Evolutionary conservation across 768 basidiomycete species (phyloP).

Genomic region (Trichaptum fuscoviolaceum): DNA sequence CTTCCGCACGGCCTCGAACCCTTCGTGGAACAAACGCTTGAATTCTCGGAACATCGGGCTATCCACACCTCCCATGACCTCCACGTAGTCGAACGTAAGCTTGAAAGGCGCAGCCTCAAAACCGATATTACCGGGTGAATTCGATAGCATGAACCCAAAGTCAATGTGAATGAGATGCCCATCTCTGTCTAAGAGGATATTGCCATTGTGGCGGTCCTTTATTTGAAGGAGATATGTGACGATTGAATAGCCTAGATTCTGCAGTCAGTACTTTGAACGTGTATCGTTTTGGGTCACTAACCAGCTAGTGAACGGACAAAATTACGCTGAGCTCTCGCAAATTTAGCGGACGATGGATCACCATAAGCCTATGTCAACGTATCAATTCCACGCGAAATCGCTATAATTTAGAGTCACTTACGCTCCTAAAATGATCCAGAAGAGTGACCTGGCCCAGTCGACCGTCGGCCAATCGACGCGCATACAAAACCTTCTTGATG

Average conservation of each 20-base stretch:
- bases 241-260: slow-evolving; percentile 74
- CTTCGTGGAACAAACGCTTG: slow-evolving; percentile 81
- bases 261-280: background rate
- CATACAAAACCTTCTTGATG: slow-evolving; percentile 98
- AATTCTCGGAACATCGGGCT: slow-evolving; percentile 78
- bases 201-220: slow-evolving; percentile 98
- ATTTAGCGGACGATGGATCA: slow-evolving; percentile 80
- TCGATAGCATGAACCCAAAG: slow-evolving; percentile 96
- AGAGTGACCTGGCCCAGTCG: slow-evolving; percentile 83
- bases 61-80: slow-evolving; percentile 85
- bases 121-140: slow-evolving; percentile 95
- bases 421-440: slow-evolving; percentile 86
- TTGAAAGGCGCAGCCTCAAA: slow-evolving; percentile 99
- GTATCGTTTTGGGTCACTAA: slow-evolving; percentile 23
- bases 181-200: slow-evolving; percentile 92
- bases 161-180: slow-evolving; percentile 97
- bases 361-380: slow-evolving; percentile 68
- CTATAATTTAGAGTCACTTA: slow-evolving; percentile 30
- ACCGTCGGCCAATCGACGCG: slow-evolving; percentile 75
- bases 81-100: slow-evolving; percentile 89
- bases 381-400: background rate
- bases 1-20: slow-evolving; percentile 90
- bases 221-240: slow-evolving; percentile 96
- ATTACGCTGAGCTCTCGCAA: slow-evolving; percentile 84
- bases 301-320: slow-evolving; percentile 91